Base-by-base conservation (phyloP, 768 basidiomycete genomes). In the Trametes villosa region DNA sequence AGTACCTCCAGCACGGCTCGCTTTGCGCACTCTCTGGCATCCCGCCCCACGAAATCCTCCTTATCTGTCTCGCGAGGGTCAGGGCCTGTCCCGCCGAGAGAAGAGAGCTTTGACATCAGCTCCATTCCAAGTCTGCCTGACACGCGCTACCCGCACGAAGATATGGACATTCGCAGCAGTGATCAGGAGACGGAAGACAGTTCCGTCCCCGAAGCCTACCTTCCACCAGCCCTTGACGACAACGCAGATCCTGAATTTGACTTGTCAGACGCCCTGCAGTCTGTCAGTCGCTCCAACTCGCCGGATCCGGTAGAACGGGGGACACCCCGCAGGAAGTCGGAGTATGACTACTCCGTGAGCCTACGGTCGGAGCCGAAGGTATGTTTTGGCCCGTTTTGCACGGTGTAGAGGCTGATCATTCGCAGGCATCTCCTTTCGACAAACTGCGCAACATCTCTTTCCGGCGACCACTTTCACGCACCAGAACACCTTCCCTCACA, bases 1-100 rank as follows among this genome's bases (percentile, higher is more conserved):
- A 74, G 82, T 76, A 66, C 87, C 71, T 76, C 75, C 7, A 84
- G 83, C 60, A 75, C 79, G 7, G 73, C 74, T 11, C 76, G 83
- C 17, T 84, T 83, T 60, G 83, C 82, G 4, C 75, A 75, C 18
- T 92, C 84, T 12, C 75, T 86, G 44, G 77, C 76, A 0, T 81
- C 79, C 11, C 76, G 81, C 36, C 77, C 78, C 17, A 73, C 73
- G 57, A 74, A 74, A 36, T 76, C 76, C 2, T 72, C 62, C 15
- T 75, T 85, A 1, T 66, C 68, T 6, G 57, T 26, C 6, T 73
- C 72, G 7, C 51, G 65, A 17, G 59, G 57, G 4, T 54, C 63
- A 31, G 47, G 50, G 2, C 33, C 53, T 31, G 17, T 29, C 1
- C 56, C 26, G 22, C 46, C 42, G 12, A 26, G 27, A 18, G 64